Base-by-base conservation (phyloP, 2,329 filamentous ascomycete species). In the Helotiales sp. region DNA sequence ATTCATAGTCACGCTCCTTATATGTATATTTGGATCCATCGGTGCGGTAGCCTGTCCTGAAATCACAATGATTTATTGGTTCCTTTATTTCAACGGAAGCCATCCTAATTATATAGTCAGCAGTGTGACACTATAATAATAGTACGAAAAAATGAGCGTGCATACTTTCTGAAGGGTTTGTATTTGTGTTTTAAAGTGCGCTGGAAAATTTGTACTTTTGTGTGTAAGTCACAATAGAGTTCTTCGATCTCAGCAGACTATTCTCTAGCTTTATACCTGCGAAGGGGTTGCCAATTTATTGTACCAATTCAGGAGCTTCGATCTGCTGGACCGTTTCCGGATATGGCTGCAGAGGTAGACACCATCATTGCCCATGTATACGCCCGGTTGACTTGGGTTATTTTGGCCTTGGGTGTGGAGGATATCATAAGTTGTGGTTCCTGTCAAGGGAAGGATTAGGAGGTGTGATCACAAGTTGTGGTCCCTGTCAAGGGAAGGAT, bases 291-390 rank as follows among this genome's bases (percentile, higher is more conserved):
- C 54, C 34, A 40, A 50, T 65, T 65, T 64, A 59, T 54, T 60
- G 63, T 65, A 60, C 40, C 43, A 28, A 65, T 65, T 26, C n/a
- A 63, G 28, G 47, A 54, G 61, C 61, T 63, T 63, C 26, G 28
- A 40, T 55, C 61, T 63, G 61, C 43, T 60, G 22, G 49, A 65
- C 63, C 43, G 63, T 65, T 65, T 65, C 63, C 26, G 45, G 43
- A 60, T 65, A 22, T 60, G n/a, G 55, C 47, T 54, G 47, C 47
- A 30, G 49, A 40, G 40, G 60, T 22, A 49, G 40, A 49, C 40
- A 61, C 40, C 34, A 49, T 61, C 58, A 61, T 61, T 61, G 58
- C 13, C 2, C 58, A 61, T 61, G 37, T 61, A 61, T 45, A 61
- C 58, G 58, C 58, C 58, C 58, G 47, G 40, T 22, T 61, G 58